phyloP scores from a whole-genome alignment of 2,329 filamentous ascomycete species.

The Epichloe sylvatica region DNA sequence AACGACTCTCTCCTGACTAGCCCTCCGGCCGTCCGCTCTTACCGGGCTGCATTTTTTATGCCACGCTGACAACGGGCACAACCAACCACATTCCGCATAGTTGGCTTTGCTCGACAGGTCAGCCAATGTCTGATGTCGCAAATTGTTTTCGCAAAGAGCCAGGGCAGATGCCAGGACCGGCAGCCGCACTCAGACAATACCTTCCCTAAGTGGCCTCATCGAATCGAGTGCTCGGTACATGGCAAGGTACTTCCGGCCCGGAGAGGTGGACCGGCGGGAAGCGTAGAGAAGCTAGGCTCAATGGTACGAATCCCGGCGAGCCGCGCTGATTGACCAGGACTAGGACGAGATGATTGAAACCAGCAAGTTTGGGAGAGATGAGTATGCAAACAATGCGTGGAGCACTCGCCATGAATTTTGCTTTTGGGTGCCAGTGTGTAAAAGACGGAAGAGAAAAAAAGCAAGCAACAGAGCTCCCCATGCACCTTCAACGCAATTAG shows the following conservation, averaged over 20 bases:
- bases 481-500: no score
- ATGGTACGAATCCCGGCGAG: conserved; percentile 8
- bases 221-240: neutral
- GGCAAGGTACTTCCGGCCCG: neutral
- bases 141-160: neutral
- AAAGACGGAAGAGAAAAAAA: no score
- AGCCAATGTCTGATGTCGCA: neutral
- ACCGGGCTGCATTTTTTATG: neutral
- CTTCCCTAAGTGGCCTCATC: no score
- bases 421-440: no score
- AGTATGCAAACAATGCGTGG: no score
- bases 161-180: neutral
- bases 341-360: neutral
- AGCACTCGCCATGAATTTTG: no score
- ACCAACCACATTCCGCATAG: neutral
- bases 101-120: neutral
- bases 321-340: conserved; percentile 1
- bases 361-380: neutral
- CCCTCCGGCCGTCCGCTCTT: neutral
- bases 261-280: neutral
- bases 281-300: conserved; percentile 2
- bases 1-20: neutral
- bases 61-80: neutral
- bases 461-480: no score
- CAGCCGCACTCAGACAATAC: neutral